phyloP scores from a whole-genome alignment of 2,329 filamentous ascomycete species.

The Endoconidiophora polonica region DNA sequence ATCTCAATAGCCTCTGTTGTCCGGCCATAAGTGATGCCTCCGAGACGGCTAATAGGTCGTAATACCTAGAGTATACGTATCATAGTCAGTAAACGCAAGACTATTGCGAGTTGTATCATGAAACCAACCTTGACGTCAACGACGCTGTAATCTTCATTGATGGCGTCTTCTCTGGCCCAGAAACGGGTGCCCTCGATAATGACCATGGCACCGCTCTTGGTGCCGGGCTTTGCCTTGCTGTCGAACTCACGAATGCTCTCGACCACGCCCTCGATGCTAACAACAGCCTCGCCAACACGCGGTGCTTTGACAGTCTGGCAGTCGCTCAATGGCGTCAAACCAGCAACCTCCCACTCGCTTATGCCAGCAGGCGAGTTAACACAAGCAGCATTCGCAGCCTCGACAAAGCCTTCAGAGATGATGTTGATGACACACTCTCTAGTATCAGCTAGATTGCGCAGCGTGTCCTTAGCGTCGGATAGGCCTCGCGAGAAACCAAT shows the following conservation, averaged over 20 bases:
- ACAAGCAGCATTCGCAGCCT: slow-evolving; percentile 70
- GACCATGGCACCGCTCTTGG: slow-evolving; percentile 56
- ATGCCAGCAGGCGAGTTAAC: slow-evolving; percentile 63
- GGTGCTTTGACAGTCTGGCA: slow-evolving; percentile 51
- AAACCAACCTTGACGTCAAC: slow-evolving; percentile 50
- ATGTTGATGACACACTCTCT: slow-evolving; percentile 76
- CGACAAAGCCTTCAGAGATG: slow-evolving; percentile 66
- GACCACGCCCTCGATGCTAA: slow-evolving; percentile 67
- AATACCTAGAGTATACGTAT: slow-evolving; percentile 34
- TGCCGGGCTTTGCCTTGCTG: slow-evolving; percentile 50
- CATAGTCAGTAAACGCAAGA: not conserved
- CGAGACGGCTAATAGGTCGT: slow-evolving; percentile 59
- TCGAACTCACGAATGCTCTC: slow-evolving; percentile 64
- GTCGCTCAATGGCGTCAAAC: slow-evolving; percentile 51
- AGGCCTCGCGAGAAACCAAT: slow-evolving; percentile 33
- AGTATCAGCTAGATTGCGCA: slow-evolving; percentile 55
- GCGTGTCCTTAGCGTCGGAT: slow-evolving; percentile 54
- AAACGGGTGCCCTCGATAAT: slow-evolving; percentile 74
- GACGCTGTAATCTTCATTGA: slow-evolving; percentile 58
- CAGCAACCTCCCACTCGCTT: slow-evolving; percentile 65
- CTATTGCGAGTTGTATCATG: not conserved
- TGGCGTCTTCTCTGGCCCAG: slow-evolving; percentile 77
- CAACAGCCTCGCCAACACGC: slow-evolving; percentile 66
- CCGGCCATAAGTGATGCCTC: slow-evolving; percentile 72
- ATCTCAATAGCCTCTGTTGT: slow-evolving; percentile 56